A percentile compares a stretch with the other conserved stretches of the same genome.
These are phyloP conservation scores for Suillus fuscotomentosus DNA, from an alignment of 768 basidiomycete species.

Conservation along the genomic window DNA sequence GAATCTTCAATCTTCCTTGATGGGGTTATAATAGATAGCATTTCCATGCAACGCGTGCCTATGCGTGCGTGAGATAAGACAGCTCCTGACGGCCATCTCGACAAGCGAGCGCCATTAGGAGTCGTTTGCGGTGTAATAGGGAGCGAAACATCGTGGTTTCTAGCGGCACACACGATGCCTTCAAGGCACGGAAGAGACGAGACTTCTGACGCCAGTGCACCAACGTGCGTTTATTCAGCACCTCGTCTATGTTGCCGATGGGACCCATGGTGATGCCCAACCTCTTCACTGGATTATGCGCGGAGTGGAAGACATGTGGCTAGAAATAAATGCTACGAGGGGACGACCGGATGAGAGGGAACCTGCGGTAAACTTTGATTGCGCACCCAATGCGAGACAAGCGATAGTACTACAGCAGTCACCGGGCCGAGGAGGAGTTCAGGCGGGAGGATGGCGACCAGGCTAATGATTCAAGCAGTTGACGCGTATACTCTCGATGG, in stretches of 20 bases:
- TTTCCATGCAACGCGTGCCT: constrained; percentile 1
- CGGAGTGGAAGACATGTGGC: constrained; percentile 18
- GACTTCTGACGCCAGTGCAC: constrained; percentile 31
- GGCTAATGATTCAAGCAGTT: neutral
- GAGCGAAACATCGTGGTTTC: neutral
- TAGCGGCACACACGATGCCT: neutral
- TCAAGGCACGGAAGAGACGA: constrained; percentile 32
- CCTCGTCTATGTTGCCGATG: constrained; percentile 28
- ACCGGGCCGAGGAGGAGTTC: constrained; percentile 30
- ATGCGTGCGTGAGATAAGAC: constrained; percentile 15
- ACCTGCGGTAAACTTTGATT: constrained; percentile 34
- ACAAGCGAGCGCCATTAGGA: constrained; percentile 33
- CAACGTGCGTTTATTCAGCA: constrained; percentile 25
- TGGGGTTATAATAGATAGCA: neutral
- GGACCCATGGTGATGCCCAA: constrained; percentile 37
- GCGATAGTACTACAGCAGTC: constrained; percentile 32
- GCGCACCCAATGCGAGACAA: constrained; percentile 34
- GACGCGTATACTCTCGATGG: neutral
- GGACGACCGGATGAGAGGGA: constrained; percentile 30
- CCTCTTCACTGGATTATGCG: constrained; percentile 26
- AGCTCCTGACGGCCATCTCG: constrained; percentile 31
- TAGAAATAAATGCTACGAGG: constrained; percentile 25
- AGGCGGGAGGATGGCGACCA: constrained; percentile 20
- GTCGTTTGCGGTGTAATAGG: constrained; percentile 24
- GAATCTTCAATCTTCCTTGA: constrained; percentile 5